Percentiles rank a stretch among this genome's conserved stretches.
phyloP scores from a whole-genome alignment of 495 filamentous ascomycete species.

The Neurospora sp. region DNA sequence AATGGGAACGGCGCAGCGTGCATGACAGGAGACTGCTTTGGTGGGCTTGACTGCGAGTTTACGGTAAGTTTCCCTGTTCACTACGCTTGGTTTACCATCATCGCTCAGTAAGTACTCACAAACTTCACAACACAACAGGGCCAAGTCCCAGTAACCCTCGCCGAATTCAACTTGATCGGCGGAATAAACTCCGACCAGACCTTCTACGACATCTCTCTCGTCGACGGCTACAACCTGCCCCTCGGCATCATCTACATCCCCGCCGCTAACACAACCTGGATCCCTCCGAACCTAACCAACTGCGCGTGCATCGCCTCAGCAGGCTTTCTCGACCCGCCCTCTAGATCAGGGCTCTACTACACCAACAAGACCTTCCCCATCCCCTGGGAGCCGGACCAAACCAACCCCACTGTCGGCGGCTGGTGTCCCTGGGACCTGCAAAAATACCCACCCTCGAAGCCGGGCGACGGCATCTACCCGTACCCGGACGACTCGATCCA shows the following conservation, averaged over 20 bases:
- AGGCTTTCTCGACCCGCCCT: constrained; percentile 39
- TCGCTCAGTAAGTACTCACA: neutral
- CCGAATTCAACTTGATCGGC: constrained; percentile 62
- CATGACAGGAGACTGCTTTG: constrained; percentile 62
- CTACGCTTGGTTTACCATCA: neutral
- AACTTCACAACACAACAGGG: constrained; percentile 30
- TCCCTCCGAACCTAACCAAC: constrained; percentile 67
- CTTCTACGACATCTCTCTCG: constrained; percentile 76
- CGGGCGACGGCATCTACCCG: constrained; percentile 59
- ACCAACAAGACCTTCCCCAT: constrained; percentile 52
- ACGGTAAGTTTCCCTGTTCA: constrained; percentile 38
- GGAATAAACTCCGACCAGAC: constrained; percentile 48
- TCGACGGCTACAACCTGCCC: constrained; percentile 77
- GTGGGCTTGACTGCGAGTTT: constrained; percentile 51
- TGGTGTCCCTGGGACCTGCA: constrained; percentile 79
- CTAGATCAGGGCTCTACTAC: constrained; percentile 26
- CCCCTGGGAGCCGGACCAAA: constrained; percentile 48
- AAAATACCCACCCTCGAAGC: constrained; percentile 49
- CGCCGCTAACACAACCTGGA: constrained; percentile 41
- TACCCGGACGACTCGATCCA: constrained; percentile 61
- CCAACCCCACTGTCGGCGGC: constrained; percentile 35
- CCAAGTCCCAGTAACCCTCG: constrained; percentile 56
- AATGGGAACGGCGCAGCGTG: constrained; percentile 51
- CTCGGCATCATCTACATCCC: constrained; percentile 55
- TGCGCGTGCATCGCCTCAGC: constrained; percentile 58